Evolutionary conservation across 169 alveolate species (phyloP).

Genomic region (Fabrea salina): DNA sequence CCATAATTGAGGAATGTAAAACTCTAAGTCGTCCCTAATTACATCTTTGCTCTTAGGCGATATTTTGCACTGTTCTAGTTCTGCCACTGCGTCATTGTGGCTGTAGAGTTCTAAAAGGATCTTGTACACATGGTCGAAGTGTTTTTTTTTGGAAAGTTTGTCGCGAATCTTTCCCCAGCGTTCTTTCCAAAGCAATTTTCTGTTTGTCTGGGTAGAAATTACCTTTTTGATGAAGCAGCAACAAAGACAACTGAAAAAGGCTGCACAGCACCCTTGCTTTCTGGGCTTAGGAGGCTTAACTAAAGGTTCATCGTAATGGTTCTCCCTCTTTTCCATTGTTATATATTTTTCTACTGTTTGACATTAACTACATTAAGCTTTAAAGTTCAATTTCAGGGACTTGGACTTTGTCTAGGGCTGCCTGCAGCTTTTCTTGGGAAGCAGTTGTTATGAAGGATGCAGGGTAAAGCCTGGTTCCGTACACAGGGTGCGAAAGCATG

Average conservation of each 20-base stretch:
- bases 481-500: too few relatives aligned
- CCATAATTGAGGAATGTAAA: constrained; percentile 33
- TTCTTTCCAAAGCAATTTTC: not conserved
- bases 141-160: not conserved
- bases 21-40: constrained; percentile 26
- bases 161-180: constrained; percentile 1
- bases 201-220: not conserved
- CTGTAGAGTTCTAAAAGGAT: constrained; percentile 14
- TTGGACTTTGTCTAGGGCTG: too few relatives aligned
- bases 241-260: not conserved
- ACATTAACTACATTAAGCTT: too few relatives aligned
- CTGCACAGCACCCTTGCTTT: not conserved
- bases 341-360: too few relatives aligned
- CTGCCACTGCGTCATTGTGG: not conserved
- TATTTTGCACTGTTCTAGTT: not conserved
- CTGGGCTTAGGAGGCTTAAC: not conserved
- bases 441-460: too few relatives aligned
- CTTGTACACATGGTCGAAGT: constrained; percentile 16
- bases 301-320: too few relatives aligned
- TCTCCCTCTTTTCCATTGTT: too few relatives aligned
- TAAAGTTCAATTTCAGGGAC: too few relatives aligned
- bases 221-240: constrained; percentile 24
- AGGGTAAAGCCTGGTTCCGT: too few relatives aligned
- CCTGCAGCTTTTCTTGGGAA: too few relatives aligned
- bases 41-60: not conserved